These are phyloP conservation scores for Neltuma alba DNA, from an alignment of 306 rosid genomes.

Conservation along the genomic window DNA sequence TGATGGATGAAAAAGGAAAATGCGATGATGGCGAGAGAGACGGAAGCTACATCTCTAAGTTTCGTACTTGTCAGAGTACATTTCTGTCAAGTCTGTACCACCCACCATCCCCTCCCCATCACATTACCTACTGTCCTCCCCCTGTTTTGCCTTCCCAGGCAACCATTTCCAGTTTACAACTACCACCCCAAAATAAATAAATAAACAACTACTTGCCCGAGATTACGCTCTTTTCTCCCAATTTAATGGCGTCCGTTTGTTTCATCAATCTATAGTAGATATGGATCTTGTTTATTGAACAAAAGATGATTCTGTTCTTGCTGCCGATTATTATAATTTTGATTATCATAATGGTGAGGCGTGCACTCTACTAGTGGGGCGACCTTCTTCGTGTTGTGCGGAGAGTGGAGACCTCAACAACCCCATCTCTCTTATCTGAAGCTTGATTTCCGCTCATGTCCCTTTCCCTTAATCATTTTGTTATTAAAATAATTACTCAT, in stretches of 20 bases:
- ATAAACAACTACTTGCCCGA: too few species aligned
- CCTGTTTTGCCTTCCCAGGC: neutral
- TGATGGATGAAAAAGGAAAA: neutral
- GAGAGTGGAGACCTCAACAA: neutral
- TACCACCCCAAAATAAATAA: neutral
- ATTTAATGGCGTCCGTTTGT: too few species aligned
- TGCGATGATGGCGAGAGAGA: neutral
- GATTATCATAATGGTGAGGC: neutral
- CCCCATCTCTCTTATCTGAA: neutral
- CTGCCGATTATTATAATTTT: neutral
- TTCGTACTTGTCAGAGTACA: neutral
- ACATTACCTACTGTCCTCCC: neutral
- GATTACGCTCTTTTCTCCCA: too few species aligned
- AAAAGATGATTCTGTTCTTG: neutral
- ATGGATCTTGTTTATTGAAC: neutral
- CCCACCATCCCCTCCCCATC: neutral
- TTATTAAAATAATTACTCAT: too few species aligned
- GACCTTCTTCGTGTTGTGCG: neutral
- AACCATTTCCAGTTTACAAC: neutral
- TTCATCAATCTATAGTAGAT: neutral
- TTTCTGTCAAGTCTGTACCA: neutral
- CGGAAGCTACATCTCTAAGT: neutral
- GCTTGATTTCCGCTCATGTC: neutral
- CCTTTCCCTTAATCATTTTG: neutral
- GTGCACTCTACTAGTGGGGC: neutral